These are phyloP conservation scores for Irpex lacteus DNA, from an alignment of 1,284 basidiomycete species.

Conservation along the genomic window DNA sequence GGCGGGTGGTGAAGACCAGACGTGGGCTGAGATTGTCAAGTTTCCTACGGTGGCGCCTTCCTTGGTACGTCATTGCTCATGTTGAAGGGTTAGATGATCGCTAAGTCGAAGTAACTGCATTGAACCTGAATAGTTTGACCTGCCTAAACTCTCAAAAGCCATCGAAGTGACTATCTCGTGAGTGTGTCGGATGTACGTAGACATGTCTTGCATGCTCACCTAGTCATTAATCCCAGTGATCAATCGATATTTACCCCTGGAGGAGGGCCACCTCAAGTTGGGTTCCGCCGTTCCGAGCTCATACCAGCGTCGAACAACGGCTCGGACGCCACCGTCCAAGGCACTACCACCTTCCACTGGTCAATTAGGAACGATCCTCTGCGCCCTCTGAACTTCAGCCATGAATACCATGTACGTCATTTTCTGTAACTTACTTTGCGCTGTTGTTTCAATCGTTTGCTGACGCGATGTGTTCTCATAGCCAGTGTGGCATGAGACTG, in stretches of 20 bases:
- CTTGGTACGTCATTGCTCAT: neutral
- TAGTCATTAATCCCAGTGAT: neutral
- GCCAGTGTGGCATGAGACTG: neutral
- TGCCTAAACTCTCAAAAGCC: neutral
- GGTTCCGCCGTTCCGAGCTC: neutral
- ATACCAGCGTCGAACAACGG: neutral
- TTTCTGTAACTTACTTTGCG: neutral
- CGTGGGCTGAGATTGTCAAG: neutral
- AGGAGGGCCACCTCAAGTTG: neutral
- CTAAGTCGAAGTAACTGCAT: neutral
- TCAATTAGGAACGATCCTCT: neutral
- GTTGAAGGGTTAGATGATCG: neutral
- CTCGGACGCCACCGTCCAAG: neutral
- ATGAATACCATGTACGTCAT: neutral
- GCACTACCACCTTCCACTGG: slow-evolving; percentile 1
- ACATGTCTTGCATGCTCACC: neutral
- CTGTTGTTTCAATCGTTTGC: neutral
- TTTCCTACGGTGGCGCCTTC: neutral
- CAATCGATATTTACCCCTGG: neutral
- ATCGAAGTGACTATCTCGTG: neutral
- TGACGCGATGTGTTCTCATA: neutral
- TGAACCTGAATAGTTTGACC: neutral
- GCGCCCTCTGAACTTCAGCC: neutral
- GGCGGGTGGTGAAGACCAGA: neutral
- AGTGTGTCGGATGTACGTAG: neutral